phyloP scores from a whole-genome alignment of 108 stramenopile species.

The Cyclostephanos tholiformis region DNA sequence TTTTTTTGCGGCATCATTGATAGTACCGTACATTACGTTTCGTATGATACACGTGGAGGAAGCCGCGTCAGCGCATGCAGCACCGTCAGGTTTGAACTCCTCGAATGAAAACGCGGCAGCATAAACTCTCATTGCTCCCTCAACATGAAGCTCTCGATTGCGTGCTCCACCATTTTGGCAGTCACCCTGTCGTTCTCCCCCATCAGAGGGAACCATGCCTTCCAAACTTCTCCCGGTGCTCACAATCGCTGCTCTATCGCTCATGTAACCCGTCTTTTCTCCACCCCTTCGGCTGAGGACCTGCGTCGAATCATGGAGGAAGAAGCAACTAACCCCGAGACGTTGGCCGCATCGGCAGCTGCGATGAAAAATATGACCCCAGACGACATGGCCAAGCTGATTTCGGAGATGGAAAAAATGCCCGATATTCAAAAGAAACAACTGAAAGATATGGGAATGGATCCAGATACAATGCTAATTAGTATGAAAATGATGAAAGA shows the following conservation, averaged over 20 bases:
- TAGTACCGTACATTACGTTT: too few species aligned
- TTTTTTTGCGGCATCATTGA: too few species aligned
- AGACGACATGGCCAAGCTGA: slow-evolving; percentile 61
- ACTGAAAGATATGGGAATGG: slow-evolving; percentile 71
- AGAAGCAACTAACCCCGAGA: slow-evolving; percentile 46
- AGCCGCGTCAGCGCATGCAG: neutral
- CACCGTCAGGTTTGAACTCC: too few species aligned
- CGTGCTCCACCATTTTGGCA: slow-evolving; percentile 16
- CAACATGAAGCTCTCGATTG: slow-evolving; percentile 35
- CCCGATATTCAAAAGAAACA: slow-evolving; percentile 52
- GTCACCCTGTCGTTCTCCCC: slow-evolving; percentile 14
- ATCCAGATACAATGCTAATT: slow-evolving; percentile 85
- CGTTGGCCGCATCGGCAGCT: slow-evolving; percentile 57
- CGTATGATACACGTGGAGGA: too few species aligned
- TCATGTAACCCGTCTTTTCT: slow-evolving; percentile 19
- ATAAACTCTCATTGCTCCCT: neutral
- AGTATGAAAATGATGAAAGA: slow-evolving; percentile 80
- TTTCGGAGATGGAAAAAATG: slow-evolving; percentile 74
- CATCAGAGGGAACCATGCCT: slow-evolving; percentile 8
- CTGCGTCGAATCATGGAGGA: slow-evolving; percentile 59
- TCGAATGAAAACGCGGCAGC: neutral
- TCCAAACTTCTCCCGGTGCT: slow-evolving; percentile 12
- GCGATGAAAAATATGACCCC: slow-evolving; percentile 69
- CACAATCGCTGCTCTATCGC: neutral
- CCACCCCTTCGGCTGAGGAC: slow-evolving; percentile 43